Conservation (phyloP, 2,329 filamentous ascomycete species). For the Cercospora sp. region DNA sequence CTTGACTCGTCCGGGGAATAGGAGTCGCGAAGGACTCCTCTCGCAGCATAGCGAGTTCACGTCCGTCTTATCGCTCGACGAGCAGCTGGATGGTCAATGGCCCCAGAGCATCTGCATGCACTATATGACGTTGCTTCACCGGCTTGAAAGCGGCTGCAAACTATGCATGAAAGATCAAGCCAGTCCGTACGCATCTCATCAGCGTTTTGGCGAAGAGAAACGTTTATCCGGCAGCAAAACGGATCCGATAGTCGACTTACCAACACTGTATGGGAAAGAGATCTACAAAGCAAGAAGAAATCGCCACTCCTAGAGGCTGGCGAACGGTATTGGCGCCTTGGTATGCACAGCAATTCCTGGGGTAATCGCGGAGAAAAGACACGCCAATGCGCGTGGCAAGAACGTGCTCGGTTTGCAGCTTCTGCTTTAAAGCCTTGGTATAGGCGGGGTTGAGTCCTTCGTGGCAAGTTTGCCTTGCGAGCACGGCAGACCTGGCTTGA, state of each 20-base stretch:
- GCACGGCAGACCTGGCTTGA: not conserved
- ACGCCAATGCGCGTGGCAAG: not conserved
- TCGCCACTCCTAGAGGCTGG: not conserved
- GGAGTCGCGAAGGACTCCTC: no score
- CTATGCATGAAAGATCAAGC: not conserved
- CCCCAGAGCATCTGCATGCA: not conserved
- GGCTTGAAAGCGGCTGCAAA: not conserved
- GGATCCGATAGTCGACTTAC: not conserved
- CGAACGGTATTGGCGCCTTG: not conserved
- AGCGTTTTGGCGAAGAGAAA: not conserved
- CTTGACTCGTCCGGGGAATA: no score
- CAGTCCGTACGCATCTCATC: not conserved
- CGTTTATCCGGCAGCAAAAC: not conserved
- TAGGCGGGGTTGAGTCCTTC: not conserved
- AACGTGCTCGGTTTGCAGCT: conserved; percentile 2
- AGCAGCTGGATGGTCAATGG: no score
- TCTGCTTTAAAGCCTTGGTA: not conserved
- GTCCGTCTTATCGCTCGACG: no score
- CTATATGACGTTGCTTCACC: not conserved
- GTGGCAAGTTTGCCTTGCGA: not conserved
- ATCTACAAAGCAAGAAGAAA: not conserved
- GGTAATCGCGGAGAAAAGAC: conserved; percentile 1
- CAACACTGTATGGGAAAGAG: not conserved
- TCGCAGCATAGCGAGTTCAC: no score
- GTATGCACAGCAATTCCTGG: not conserved